phyloP scores from a whole-genome alignment of 257 asterid genomes.

The Plantago elongata region DNA sequence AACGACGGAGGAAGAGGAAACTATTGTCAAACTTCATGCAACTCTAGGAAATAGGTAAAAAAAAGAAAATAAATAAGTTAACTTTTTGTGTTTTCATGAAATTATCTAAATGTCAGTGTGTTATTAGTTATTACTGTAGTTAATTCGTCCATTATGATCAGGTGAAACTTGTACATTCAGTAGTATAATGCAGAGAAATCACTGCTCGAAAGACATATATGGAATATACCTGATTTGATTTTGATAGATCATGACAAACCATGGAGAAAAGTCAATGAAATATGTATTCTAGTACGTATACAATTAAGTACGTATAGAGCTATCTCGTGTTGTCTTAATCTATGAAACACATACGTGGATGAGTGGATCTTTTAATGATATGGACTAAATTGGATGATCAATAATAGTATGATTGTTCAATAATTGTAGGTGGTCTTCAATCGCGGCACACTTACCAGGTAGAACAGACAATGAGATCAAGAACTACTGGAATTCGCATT shows the following conservation, averaged over 20 bases:
- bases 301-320: too few species aligned
- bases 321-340: not conserved
- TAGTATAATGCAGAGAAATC: too few species aligned
- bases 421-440: slow-evolving; percentile 68
- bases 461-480: slow-evolving; percentile 97
- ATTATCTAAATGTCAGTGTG: not conserved
- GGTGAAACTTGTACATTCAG: too few species aligned
- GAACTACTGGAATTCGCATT: slow-evolving; percentile 86
- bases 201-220: too few species aligned
- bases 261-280: too few species aligned
- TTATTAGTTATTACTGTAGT: too few species aligned
- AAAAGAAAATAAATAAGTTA: not conserved
- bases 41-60: slow-evolving; percentile 73
- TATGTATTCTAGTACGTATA: too few species aligned
- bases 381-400: not conserved
- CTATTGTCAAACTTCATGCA: slow-evolving; percentile 61
- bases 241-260: too few species aligned
- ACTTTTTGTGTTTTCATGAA: not conserved
- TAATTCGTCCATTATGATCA: too few species aligned
- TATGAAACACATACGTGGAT: not conserved
- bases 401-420: not conserved
- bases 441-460: slow-evolving; percentile 74
- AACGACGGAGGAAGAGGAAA: slow-evolving; percentile 54
- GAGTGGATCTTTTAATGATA: not conserved
- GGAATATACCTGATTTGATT: too few species aligned